Base-by-base conservation (phyloP, 305 asterid genomes). In the Fraxinus sp. region DNA sequence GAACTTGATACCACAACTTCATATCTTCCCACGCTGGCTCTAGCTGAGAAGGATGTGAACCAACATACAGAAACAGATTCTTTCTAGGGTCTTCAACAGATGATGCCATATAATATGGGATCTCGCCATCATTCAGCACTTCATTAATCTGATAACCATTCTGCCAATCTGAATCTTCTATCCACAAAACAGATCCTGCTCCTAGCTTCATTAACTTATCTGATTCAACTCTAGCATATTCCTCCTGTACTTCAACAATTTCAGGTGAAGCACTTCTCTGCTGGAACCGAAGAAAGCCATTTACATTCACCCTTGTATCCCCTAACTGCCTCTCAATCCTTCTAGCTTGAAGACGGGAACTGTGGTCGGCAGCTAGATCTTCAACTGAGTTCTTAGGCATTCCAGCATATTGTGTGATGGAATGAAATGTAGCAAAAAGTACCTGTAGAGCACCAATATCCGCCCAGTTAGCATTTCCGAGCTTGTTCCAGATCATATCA, bases 21-120 rank as follows among this genome's bases (percentile, higher is more conserved):
- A 96, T 92, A 85, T 94, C 97, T 87, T 94, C 97, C 96, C 96
- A 96, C 7, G 97, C 97, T n/a, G 97, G 97, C 92, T 96, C 99
- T 82, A 96, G 85, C 80, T 92, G 97, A 75, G 99, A 91, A 79
- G 98, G 95, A 83, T 90, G 96, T 57, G 98, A 94, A 43, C 99
- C 99, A 57, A 94, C 89, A 81, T 91, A 93, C 78, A 96, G 88
- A 88, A 94, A 93, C 76, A 89, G 85, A 80, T 82, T 46, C 78
- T 86, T 91, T 77, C 88, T 90, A 1, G 92, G 91, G 81, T 91
- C 92, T 74, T 93, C 93, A 20, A 93, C 87, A 72, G 93, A 86
- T 30, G 96, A 89, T 13, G 92, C 93, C 79, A 91, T 77, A 73
- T 94, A 96, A 87, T 84, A 92, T 1, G 75, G 82, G 36, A 91